phyloP scores from a whole-genome alignment of 345 rosid genomes.

The Boechera retrofracta region DNA sequence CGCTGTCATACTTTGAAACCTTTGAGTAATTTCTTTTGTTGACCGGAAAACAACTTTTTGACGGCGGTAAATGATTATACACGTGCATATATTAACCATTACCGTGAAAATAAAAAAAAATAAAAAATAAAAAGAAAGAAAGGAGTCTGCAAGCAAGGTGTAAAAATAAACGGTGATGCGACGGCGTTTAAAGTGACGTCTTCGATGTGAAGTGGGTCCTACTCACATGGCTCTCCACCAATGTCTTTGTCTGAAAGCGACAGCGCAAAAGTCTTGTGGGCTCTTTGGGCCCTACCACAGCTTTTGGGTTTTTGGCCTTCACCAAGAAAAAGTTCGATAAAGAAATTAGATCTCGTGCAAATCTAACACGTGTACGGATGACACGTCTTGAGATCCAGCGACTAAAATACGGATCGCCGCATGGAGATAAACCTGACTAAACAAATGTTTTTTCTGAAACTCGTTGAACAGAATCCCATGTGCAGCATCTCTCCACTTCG shows the following conservation, averaged over 20 bases:
- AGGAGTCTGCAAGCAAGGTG: not conserved
- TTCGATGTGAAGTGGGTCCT: slow-evolving; percentile 36
- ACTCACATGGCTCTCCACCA: slow-evolving; percentile 47
- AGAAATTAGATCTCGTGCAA: slow-evolving; percentile 6
- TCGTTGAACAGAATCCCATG: slow-evolving; percentile 47
- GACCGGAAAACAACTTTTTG: slow-evolving; percentile 31
- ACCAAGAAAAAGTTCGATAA: not conserved
- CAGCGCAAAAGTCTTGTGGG: slow-evolving; percentile 33
- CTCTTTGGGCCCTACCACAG: slow-evolving; percentile 28
- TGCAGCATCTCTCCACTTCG: slow-evolving; percentile 44
- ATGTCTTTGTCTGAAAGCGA: slow-evolving; percentile 46
- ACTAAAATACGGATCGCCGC: slow-evolving; percentile 41
- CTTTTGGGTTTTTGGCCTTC: slow-evolving; percentile 26
- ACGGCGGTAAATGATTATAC: slow-evolving; percentile 39
- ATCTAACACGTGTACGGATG: slow-evolving; percentile 42
- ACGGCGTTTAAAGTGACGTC: slow-evolving; percentile 48
- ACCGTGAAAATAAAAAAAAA: not conserved
- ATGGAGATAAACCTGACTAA: slow-evolving; percentile 29
- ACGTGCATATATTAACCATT: slow-evolving; percentile 25
- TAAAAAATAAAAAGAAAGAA: not conserved
- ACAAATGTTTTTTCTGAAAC: slow-evolving; percentile 36
- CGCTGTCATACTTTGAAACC: no score
- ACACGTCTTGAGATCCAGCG: not conserved
- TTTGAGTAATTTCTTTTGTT: slow-evolving; percentile 16
- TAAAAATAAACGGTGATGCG: slow-evolving; percentile 42